Base-by-base conservation (phyloP, 2,329 filamentous ascomycete species). In the Tothia fuscella region DNA sequence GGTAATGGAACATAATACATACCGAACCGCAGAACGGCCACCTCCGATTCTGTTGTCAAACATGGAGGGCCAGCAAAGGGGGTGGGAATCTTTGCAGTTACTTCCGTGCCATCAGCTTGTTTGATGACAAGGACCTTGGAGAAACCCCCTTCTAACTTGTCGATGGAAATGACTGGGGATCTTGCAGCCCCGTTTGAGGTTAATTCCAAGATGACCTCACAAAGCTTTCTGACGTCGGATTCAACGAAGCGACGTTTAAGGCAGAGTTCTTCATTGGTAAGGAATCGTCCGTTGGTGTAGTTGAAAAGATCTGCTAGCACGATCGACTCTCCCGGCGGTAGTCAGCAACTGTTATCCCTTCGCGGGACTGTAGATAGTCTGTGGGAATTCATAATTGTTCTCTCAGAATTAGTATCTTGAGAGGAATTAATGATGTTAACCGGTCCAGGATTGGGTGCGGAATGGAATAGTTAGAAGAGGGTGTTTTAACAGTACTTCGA, bases 91-190 rank as follows among this genome's bases (percentile, higher is more conserved):
- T 44, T 50, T 38, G 47, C 50, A 7, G 52, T 38, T 37, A 53
- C 41, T 33, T 49, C 45, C 26, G 26, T 32, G 6, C 48, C 48
- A 24, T 52, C 44, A 13, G 49, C 47, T 47, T 51, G 51, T 22
- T 40, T 47, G 20, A 52, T 19, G 19, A 49, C 35, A 42, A 50
- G 51, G 16, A 44, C 47, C 42, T 52, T 51, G 41, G 52, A 61
- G 43, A 52, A 51, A 16, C 54, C 45, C 1, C 58, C 58, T 47
- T 61, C 58, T 2, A 47, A 45, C 30, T 61, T 60, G 20, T 57
- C 39, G 21, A 58, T 48, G 6, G 53, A 58, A 14, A 36, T 44
- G 19, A 43, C 34, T 20, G 19, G 37, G 3, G 50, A 46, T n/a
- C 48, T n/a, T n/a, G n/a, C n/a, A n/a, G n/a, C n/a, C n/a, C n/a